Conservation (phyloP, 768 basidiomycete genomes). For the Pleurotus citrinopileatus region DNA sequence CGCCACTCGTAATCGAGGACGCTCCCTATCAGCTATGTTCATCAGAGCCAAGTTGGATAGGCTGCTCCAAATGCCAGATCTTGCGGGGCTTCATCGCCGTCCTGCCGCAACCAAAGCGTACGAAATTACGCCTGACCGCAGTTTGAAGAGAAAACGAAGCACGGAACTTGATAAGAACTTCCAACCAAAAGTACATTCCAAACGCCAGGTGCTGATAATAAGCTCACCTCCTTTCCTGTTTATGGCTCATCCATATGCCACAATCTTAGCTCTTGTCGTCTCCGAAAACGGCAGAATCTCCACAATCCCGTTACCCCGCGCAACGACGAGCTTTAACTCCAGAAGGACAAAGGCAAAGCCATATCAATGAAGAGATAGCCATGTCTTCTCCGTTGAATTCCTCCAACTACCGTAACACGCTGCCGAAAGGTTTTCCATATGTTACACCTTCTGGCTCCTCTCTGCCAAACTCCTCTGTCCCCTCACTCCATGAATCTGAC, state of each 20-base stretch:
- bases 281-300: not conserved
- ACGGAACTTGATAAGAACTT: not conserved
- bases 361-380: not conserved
- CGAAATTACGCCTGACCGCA: not conserved
- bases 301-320: not conserved
- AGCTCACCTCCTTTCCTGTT: not conserved
- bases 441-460: not conserved
- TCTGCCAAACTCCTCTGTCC: conserved; percentile 8
- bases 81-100: conserved; percentile 33
- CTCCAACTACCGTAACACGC: not conserved
- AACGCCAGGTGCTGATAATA: conserved; percentile 6
- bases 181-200: not conserved
- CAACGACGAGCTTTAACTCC: not conserved
- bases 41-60: conserved; percentile 35
- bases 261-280: not conserved
- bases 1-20: not conserved
- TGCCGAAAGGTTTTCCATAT: not conserved
- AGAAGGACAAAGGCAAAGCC: not conserved
- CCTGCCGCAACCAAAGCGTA: not conserved
- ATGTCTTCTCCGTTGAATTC: not conserved
- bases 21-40: conserved; percentile 26
- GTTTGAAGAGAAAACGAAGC: conserved; percentile 1
- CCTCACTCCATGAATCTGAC: conserved; percentile 3
- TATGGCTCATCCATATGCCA: not conserved
- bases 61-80: conserved; percentile 42